Base-by-base conservation (phyloP, 164 flowering plant genomes). In the Magnolia officinalis region DNA sequence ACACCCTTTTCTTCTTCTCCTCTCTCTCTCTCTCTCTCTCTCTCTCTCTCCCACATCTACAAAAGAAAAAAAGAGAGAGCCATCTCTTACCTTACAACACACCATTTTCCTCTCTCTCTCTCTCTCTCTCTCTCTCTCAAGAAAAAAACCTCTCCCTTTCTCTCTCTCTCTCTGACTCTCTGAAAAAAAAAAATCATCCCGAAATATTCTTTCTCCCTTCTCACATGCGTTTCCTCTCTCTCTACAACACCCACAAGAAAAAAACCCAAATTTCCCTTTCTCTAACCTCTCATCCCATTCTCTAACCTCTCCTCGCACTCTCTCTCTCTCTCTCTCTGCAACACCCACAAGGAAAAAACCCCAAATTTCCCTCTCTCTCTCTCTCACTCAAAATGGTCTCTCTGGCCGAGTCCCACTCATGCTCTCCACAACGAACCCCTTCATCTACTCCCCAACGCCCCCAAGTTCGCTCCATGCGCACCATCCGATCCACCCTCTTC, bases 401-500 rank as follows among this genome's bases (percentile, higher is more conserved):
- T n/a, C 16, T 72, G 61, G 74, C 29, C 19, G 63, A 72, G 5
- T 50, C 63, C 31, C 63, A 7, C 16, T 55, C 45, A 8, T 9
- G 2, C 66, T 85, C 16, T 76, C 84, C 16, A 19, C 82, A 70
- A 84, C 80, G 67, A 72, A 78, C 64, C 20, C 63, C 59, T 20
- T 20, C 23, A 3, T 31, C 75, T 11, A 78, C 77, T 72, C 61
- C 10, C 61, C 61, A 55, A 55, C 84, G 90, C 0, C 75, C 85
- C 14, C 21, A 74, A 24, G 97, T 91, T 73, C 92, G 95, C 0
- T 94, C 96, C 64, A 94, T 92, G 98, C 85, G 98, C 5, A 94
- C 98, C 3, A 77, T 93, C 58, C 92, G 96, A n/a, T 93, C 98
- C 37, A 88, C 70, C 58, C 50, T 89, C 81, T 89, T 74, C 83